Conservation (phyloP, 805 yeast genomes). For the Hanseniaspora lachancei region DNA sequence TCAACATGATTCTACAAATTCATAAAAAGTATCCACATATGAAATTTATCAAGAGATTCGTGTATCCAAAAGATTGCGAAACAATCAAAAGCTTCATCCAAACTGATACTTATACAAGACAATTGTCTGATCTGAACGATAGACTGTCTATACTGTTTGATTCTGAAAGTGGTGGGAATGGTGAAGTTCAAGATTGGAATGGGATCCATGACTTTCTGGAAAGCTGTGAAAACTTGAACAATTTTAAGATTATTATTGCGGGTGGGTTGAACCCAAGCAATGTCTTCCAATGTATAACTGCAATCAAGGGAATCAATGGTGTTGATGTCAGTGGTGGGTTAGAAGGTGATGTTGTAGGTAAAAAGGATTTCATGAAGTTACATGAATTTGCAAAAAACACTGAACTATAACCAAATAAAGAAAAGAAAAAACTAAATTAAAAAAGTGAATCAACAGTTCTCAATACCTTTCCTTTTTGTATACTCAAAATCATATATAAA, state of each 20-base stretch:
- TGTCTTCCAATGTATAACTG: conserved; percentile 40
- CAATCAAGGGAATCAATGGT: conserved; percentile 51
- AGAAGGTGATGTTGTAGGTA: conserved; percentile 48
- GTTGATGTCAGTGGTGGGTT: conserved; percentile 95
- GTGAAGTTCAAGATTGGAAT: conserved; percentile 57
- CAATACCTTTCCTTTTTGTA: too few relatives aligned
- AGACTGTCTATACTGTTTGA: conserved; percentile 59
- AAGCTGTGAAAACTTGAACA: neutral
- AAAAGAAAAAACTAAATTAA: too few relatives aligned
- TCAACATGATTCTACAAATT: neutral
- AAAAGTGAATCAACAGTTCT: too few relatives aligned
- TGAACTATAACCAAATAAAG: neutral
- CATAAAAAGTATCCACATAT: conserved; percentile 31
- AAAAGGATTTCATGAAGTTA: conserved; percentile 57
- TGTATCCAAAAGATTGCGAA: conserved; percentile 40
- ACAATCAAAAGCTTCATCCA: conserved; percentile 23
- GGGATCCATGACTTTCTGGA: conserved; percentile 31
- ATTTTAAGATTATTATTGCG: conserved; percentile 48
- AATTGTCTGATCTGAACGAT: conserved; percentile 15
- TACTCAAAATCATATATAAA: too few relatives aligned
- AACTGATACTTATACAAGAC: conserved; percentile 16
- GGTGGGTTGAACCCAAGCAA: conserved; percentile 81
- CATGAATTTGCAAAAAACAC: conserved; percentile 44
- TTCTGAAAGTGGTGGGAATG: conserved; percentile 87
- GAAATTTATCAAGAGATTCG: conserved; percentile 47